phyloP scores from a whole-genome alignment of 2,329 filamentous ascomycete species.

The Corinectria fuckeliana region DNA sequence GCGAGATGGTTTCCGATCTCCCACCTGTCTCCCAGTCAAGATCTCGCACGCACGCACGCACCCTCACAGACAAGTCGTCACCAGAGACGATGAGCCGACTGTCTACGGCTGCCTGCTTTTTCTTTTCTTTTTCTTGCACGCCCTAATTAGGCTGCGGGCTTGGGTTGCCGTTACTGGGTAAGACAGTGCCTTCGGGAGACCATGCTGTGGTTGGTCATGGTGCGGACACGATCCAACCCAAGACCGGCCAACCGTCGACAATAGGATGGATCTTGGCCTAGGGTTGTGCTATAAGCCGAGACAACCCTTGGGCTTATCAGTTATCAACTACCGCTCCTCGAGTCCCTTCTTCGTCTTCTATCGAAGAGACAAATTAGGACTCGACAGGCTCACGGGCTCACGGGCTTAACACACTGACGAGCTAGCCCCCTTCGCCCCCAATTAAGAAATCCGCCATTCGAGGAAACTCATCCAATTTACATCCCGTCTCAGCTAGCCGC shows the following conservation, averaged over 20 bases:
- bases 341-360: not conserved
- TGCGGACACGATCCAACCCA: not conserved
- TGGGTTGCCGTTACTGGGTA: constrained; percentile 10
- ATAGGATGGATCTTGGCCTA: not conserved
- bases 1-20: constrained; percentile 21
- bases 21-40: not conserved
- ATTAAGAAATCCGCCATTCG: not conserved
- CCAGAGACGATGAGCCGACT: constrained; percentile 1
- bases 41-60: too few species aligned
- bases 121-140: not conserved
- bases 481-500: not conserved
- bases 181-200: constrained; percentile 12
- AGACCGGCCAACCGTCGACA: not conserved
- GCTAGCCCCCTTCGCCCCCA: too few species aligned
- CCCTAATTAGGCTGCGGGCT: constrained; percentile 2
- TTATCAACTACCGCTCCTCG: not conserved
- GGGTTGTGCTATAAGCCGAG: constrained; percentile 6
- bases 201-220: not conserved
- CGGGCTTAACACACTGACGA: not conserved
- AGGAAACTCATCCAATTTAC: not conserved
- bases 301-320: constrained; percentile 12
- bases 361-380: not conserved
- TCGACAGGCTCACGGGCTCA: not conserved
- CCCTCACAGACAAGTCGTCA: not conserved
- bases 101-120: not conserved